Base-by-base conservation (phyloP, 1,139 yeast species). In the Yamadazyma atlantica region DNA sequence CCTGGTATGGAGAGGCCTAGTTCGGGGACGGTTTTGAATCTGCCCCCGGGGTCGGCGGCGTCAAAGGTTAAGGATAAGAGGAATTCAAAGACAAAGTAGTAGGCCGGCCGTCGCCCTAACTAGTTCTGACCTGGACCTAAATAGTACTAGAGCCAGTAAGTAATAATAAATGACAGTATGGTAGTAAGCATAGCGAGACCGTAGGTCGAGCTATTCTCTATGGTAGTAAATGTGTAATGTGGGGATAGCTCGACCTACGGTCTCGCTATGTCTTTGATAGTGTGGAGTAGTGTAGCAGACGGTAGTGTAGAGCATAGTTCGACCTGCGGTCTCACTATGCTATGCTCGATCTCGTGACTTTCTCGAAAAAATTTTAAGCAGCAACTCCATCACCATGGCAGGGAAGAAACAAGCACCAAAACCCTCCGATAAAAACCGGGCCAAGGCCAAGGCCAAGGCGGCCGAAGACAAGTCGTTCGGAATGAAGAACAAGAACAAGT, bases 391-490 rank as follows among this genome's bases (percentile, higher is more conserved):
- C 27, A 45, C 22, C 26, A 82, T 82, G 88, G 87, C 95, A 61
- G 79, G 83, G 62, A 85, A 85, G 66, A 84, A 82, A 65, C 75
- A 80, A 55, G 76, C 74, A 46, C 60, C 54, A 44, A 83, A 80
- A 52, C 75, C 72, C 39, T 77, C 74, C 44, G 82, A 71, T 53
- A 75, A 63, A 65, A 74, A 68, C 54, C 86, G 86, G 69, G 80
- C 80, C 44, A 77, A 77, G 55, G 84, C 86, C 58, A 82, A 82
- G 66, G 72, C 68, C 49, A 79, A 81, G 64, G 63, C 79, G 29
- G 84, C 83, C 46, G 92, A 85, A 35, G 97, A 92, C 64, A 89
- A 88, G 66, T 85, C 97, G 2, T 92, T 92, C 58, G 98, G 98
- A 42, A 72, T 92, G 72, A 92, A 89, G 59, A 89, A 89, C 64